These are phyloP conservation scores for Candida maris DNA, from an alignment of 805 yeast genomes.

Conservation along the genomic window DNA sequence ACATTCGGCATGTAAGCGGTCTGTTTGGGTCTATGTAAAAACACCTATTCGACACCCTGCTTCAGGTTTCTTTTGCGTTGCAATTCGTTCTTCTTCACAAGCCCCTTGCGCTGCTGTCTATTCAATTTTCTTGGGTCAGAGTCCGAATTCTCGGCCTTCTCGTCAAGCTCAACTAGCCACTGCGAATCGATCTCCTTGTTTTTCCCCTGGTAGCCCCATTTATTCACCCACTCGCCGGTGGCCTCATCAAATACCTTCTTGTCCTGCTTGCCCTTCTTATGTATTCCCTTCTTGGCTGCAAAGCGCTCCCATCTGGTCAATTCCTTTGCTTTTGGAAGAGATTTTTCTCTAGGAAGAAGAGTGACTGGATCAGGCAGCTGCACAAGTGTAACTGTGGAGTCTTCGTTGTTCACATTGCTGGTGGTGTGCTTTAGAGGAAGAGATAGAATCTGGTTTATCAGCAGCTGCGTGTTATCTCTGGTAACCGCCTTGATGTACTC, in stretches of 20 bases:
- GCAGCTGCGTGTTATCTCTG: slow-evolving; percentile 89
- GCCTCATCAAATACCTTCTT: slow-evolving; percentile 89
- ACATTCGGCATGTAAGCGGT: too few species aligned
- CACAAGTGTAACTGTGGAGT: slow-evolving; percentile 73
- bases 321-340: slow-evolving; percentile 88
- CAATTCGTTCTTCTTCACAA: slow-evolving; percentile 77
- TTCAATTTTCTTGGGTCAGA: slow-evolving; percentile 80
- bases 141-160: slow-evolving; percentile 48
- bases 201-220: slow-evolving; percentile 96
- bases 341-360: slow-evolving; percentile 88
- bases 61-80: slow-evolving; percentile 81
- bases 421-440: slow-evolving; percentile 87
- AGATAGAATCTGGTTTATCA: slow-evolving; percentile 85
- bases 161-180: slow-evolving; percentile 95
- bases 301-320: slow-evolving; percentile 96
- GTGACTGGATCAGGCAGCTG: slow-evolving; percentile 82
- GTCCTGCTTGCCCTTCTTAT: slow-evolving; percentile 84
- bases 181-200: slow-evolving; percentile 84
- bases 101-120: slow-evolving; percentile 79
- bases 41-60: too few species aligned
- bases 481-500: slow-evolving; percentile 59
- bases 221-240: slow-evolving; percentile 91
- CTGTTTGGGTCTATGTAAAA: too few species aligned
- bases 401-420: slow-evolving; percentile 44
- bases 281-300: slow-evolving; percentile 93